Evolutionary conservation across 1,284 basidiomycete genomes (phyloP), one percentile per base, ranked within the genome.

Genomic region (Puccinia coronata): DNA sequence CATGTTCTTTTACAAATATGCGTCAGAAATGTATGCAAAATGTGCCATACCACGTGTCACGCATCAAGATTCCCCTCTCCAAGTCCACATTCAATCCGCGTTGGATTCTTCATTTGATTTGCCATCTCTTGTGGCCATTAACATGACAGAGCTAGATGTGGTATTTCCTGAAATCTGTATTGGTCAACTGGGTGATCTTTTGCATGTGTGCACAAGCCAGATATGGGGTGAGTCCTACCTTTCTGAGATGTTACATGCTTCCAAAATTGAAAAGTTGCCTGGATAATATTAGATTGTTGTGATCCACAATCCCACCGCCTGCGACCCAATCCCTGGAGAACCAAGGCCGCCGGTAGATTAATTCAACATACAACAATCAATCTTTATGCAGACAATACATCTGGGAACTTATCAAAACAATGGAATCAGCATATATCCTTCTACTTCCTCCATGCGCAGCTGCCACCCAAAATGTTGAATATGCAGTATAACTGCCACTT

Each of bases 401-500:
- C 87, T 0, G 88, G 88, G 0, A 88, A 88, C 82, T 31, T 84
- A 0, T 88, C 87, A 0, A 88, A 88, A 82, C 87, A 87, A 76
- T 88, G 87, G 87, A 88, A 89, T 72, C 85, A 87, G 53, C 88
- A 88, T 82, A 88, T 88, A 78, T 86, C 84, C 0, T 86, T 87
- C 49, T 83, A 88, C 0, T 85, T 87, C 63, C 86, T 85, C 4
- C 80, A 84, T 1, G 86, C 85, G 25, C 86, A 87, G 8, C 84
- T 88, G 0, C 84, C 85, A 1, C 84, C 82, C 0, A 77, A 61
- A 12, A 61, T 5, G 82, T 83, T 0, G 85, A 87, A 2, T 69
- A 82, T 12, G 79, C 16, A 84, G 36, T 85, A 82, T 63, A 86
- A 87, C 63, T 83, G 87, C 1, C 88, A 88, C 80, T 89, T 70